Evolutionary conservation across 2,329 filamentous ascomycete species (phyloP).

Genomic region (Scedosporium aurantiacum): DNA sequence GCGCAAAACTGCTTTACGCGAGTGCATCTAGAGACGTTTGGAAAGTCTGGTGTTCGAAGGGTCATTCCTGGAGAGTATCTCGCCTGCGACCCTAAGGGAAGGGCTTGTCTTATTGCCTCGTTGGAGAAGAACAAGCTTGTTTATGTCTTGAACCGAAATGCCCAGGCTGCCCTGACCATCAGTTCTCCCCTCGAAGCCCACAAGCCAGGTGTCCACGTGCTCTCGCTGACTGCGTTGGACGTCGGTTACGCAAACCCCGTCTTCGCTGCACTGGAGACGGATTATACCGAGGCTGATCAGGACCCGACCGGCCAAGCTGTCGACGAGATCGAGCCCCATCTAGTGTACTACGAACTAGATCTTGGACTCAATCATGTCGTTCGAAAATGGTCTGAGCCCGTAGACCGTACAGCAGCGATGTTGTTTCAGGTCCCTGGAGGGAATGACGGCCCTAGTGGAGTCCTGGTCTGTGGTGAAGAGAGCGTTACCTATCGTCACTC

Average conservation of each 20-base stretch:
- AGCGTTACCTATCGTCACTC: slow-evolving; percentile 96
- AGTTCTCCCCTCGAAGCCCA: slow-evolving; percentile 95
- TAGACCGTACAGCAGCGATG: slow-evolving; percentile 79
- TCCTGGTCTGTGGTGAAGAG: slow-evolving; percentile 88
- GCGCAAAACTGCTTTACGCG: slow-evolving; percentile 79
- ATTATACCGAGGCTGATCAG: slow-evolving; percentile 84
- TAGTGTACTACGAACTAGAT: slow-evolving; percentile 97
- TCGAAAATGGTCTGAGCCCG: slow-evolving; percentile 87
- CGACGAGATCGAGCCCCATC: slow-evolving; percentile 56
- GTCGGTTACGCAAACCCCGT: slow-evolving; percentile 96
- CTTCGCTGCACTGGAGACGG: slow-evolving; percentile 87
- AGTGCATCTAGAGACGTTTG: slow-evolving; percentile 93
- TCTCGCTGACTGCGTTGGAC: slow-evolving; percentile 78
- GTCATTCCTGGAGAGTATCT: slow-evolving; percentile 95
- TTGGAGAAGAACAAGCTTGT: slow-evolving; percentile 99
- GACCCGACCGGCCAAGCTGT: slow-evolving; percentile 78
- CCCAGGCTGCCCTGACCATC: slow-evolving; percentile 89
- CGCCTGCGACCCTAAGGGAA: slow-evolving; percentile 87
- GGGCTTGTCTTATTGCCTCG: slow-evolving; percentile 87
- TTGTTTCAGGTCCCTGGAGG: slow-evolving; percentile 94
- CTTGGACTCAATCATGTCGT: slow-evolving; percentile 95
- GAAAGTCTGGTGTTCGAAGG: slow-evolving; percentile 87
- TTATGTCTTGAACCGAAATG: slow-evolving; percentile 92
- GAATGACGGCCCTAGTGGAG: slow-evolving; percentile 85
- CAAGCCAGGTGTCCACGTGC: slow-evolving; percentile 81